Base-by-base conservation (phyloP, 192 early-diverging fungal genomes). In the Podila verticillata region DNA sequence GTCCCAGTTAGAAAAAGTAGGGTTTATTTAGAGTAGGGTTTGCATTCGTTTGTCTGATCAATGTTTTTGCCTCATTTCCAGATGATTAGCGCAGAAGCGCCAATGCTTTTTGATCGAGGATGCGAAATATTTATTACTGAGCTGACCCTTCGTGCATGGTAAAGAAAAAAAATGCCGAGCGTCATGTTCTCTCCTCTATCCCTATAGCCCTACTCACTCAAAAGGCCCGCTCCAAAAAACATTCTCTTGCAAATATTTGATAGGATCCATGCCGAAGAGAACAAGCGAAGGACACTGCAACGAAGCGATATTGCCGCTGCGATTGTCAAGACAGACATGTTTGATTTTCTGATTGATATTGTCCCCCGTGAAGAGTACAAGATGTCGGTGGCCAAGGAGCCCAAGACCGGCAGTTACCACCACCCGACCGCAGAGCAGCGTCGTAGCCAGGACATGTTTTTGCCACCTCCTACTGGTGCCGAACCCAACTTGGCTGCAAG, bases 51-150 rank as follows among this genome's bases (percentile, higher is more conserved):
- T 9, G 9, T 54, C 51, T 26, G 24, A 82, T 22, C 39, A 34
- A 28, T 57, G 70, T 12, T 22, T 34, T 28, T n/a, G 47, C 31
- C 51, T 77, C 39, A 1, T 28, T 35, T 47, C 19, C 78, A 88
- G 88, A 90, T 90, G 88, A 90, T 90, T 30, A 90, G 88, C 68
- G 85, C 88, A 19, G 66, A 98, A 83, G 96, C 94, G 56, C 96
- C 96, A 8, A 92, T 97, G 65, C 80, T 98, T 48, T 98, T 98
- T 86, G 93, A 95, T 19, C 97, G 96, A 87, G 97, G 95, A 5
- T 98, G 97, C 82, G 96, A 99, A 75, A 93, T 99, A n/a, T 97
- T 99, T 66, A 97, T 97, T 70, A 89, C 93, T 0, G 97, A 98
- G 85, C 86, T 98, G 49, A 93, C 93, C 30, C 85, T 88, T 58